Conservation (phyloP, 148 eudicot genomes). For the Tetragonia tetragonoides region DNA sequence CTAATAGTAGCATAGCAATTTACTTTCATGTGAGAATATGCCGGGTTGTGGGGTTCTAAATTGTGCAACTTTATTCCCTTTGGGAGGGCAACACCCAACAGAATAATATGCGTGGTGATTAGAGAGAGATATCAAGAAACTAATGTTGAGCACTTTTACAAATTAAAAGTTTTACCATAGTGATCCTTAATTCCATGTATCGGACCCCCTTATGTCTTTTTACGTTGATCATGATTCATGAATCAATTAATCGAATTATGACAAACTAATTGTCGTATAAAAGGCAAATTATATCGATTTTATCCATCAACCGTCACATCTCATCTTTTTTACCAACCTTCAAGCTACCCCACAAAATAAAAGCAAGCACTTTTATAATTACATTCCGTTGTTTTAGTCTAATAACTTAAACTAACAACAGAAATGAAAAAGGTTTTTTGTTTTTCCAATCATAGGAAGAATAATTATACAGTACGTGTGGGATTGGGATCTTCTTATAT, state of each 20-base stretch:
- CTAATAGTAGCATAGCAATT: not conserved
- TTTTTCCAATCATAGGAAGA: not conserved
- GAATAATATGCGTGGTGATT: no score
- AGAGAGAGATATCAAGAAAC: not conserved
- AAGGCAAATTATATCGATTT: not conserved
- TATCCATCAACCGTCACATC: not conserved
- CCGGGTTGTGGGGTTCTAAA: not conserved
- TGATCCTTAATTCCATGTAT: constrained; percentile 1
- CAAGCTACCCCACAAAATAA: constrained; percentile 4
- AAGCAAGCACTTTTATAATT: not conserved
- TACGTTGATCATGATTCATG: not conserved
- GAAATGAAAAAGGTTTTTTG: not conserved
- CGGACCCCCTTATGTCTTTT: constrained; percentile 8
- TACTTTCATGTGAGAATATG: not conserved
- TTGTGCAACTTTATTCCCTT: not conserved
- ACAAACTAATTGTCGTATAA: not conserved
- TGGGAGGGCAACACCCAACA: constrained; percentile 1
- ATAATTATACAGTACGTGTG: not conserved
- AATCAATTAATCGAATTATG: constrained; percentile 9
- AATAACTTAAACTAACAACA: not conserved
- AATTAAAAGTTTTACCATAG: not conserved
- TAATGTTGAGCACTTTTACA: not conserved
- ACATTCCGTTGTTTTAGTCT: not conserved
- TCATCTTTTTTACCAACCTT: constrained; percentile 2
- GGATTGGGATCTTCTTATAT: not conserved